Base-by-base conservation (phyloP, 129 eudicot genomes). In the Logfia minima region DNA sequence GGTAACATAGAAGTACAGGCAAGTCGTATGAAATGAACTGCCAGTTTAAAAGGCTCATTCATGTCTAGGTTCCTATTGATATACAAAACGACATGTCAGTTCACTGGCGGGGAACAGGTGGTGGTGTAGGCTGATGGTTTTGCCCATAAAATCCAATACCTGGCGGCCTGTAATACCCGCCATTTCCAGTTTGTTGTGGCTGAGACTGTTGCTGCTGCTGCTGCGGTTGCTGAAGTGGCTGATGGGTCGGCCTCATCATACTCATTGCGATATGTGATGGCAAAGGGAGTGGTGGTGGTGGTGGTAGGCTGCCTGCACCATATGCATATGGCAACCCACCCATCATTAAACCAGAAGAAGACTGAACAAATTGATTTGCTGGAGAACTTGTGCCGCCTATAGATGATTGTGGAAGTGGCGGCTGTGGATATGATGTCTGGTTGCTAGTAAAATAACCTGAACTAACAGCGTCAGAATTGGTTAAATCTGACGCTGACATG, bases 71-170 rank as follows among this genome's bases (percentile, higher is more conserved):
- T 58, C 85, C 89, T 81, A 85, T 82, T 85, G 83, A 85, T 85
- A 67, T 88, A 85, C 92, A 88, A 71, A 77, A 41, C 76, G 62
- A 75, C 71, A 75, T 43, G 69, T 26, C 24, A 74, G 23, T 75
- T 87, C 84, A 93, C 87, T 91, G 97, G 70, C 97, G 80, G 41
- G 89, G 91, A 67, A 86, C 87, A 29, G 84, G 80, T 4, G 96
- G 90, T 4, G 97, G 85, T 4, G 93, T 64, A 19, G 96, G 85
- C 84, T 90, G 98, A 82, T 86, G 87, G 63, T 68, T 80, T 72
- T 89, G 89, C 72, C 96, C 93, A 41, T 90, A 86, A 64, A 91
- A 87, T 16, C 97, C 97, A 39, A 93, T 85, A 56, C 97, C 97
- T 0, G 90, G 90, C 8, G 91, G 96, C 77, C 97, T 79, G 58